Evolutionary conservation across 1,139 yeast genomes (phyloP), one percentile per base, ranked within the genome.

Genomic region (Pneumocystis canis): DNA sequence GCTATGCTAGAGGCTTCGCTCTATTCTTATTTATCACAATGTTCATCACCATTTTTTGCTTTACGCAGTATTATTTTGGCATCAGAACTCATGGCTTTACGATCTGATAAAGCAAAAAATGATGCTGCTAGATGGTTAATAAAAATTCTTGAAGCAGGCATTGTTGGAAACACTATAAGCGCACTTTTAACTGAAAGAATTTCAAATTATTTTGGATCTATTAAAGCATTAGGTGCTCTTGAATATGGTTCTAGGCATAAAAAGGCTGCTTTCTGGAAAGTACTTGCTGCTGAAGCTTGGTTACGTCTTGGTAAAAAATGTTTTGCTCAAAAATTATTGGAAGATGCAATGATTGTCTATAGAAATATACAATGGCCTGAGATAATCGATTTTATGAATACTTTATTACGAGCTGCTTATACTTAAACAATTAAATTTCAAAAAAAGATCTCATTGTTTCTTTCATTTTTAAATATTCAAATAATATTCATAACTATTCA

Each of bases 281-380:
- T 89, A 25, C 73, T 90, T 32, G 84, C 96, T 0, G 85, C 90
- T 4, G 82, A 82, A 64, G 88, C 86, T 70, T 85, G 96, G 89
- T 60, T 61, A 33, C 57, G 59, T 3, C 58, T 63, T 58, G 62
- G 64, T 4, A 37, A 40, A 30, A 58, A 39, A 14, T 11, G 14
- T 25, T 20, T 47, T 25, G 54, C 37, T 16, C 59, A 16, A 14
- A 31, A 58, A 28, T 40, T 32, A 16, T 28, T 28, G 11, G 9
- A 28, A 5, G 33, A 58, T 2, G 54, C 54, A 47, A 58, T 58
- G 32, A 3, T 16, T 20, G 32, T 58, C 7, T 47, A 58, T 6
- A 1, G 28, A 37, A 56, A 33, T 20, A 53, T 56, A 30, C 35
- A 60, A 16, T 41, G 59, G 32, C 16, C 56, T 14, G 47, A 59